Percentiles rank a stretch among this genome's conserved stretches.
phyloP scores from a whole-genome alignment of 2,329 filamentous ascomycete genomes.

The Penicillium sp. region DNA sequence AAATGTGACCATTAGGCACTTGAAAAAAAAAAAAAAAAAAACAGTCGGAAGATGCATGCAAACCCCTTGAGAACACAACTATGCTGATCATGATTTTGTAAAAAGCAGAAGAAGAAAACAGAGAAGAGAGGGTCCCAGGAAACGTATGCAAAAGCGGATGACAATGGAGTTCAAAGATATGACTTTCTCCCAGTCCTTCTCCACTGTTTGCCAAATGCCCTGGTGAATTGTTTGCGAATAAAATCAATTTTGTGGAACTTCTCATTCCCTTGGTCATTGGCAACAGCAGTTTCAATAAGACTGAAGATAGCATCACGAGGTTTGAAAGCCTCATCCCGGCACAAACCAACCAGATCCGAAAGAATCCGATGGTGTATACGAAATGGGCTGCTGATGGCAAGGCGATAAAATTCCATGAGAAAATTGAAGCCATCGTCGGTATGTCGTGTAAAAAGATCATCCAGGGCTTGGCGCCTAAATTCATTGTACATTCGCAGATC shows the following conservation, averaged over 20 bases:
- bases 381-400: not conserved
- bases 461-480: slow-evolving; percentile 66
- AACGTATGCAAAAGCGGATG: slow-evolving; percentile 3
- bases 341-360: not conserved
- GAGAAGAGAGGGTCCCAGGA: slow-evolving; percentile 4
- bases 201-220: slow-evolving; percentile 7
- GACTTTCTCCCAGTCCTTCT: slow-evolving; percentile 34
- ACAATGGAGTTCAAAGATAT: not conserved
- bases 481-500: slow-evolving; percentile 74
- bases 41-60: slow-evolving; percentile 16
- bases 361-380: not conserved
- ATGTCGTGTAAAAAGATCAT: slow-evolving; percentile 58
- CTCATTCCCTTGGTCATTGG: not conserved
- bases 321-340: not conserved
- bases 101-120: slow-evolving; percentile 10
- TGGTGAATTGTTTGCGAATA: slow-evolving; percentile 12
- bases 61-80: slow-evolving; percentile 14
- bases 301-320: not conserved
- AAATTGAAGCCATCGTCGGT: slow-evolving; percentile 39
- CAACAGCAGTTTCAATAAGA: slow-evolving; percentile 5
- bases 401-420: not conserved
- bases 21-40: slow-evolving; percentile 16
- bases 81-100: slow-evolving; percentile 22
- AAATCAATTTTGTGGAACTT: slow-evolving; percentile 44
- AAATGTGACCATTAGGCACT: slow-evolving; percentile 23